phyloP scores from a whole-genome alignment of 1,284 basidiomycete genomes.

The Moniliophthora roreri region DNA sequence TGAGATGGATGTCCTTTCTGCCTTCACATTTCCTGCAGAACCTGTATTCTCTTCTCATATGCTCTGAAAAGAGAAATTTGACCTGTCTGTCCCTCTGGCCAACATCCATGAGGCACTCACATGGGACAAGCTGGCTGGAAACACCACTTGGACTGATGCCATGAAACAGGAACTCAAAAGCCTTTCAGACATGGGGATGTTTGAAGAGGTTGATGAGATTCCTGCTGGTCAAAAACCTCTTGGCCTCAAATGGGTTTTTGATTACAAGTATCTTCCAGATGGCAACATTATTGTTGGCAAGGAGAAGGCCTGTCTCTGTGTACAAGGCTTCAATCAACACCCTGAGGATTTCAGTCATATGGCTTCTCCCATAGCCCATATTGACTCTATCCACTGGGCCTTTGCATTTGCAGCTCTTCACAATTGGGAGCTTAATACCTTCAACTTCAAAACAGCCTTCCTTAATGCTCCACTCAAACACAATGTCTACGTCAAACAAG shows the following conservation, averaged over 20 bases:
- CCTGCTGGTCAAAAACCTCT: slow-evolving; percentile 1
- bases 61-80: not conserved
- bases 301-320: slow-evolving; percentile 6
- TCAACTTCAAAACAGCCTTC: slow-evolving; percentile 23
- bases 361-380: not conserved
- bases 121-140: not conserved
- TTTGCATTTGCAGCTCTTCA: slow-evolving; percentile 2
- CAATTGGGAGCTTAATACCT: slow-evolving; percentile 1
- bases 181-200: not conserved
- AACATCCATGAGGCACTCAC: slow-evolving; percentile 1
- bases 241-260: slow-evolving; percentile 5
- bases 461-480: slow-evolving; percentile 28
- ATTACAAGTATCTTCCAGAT: not conserved
- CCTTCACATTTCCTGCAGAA: no score
- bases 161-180: not conserved
- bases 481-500: slow-evolving; percentile 29
- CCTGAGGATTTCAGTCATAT: not conserved
- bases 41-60: no score
- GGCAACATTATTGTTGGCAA: not conserved
- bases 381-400: not conserved
- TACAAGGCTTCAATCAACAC: not conserved
- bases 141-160: slow-evolving; percentile 1
- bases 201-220: not conserved
- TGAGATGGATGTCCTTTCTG: no score
- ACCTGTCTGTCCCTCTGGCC: not conserved